phyloP scores from a whole-genome alignment of 2,329 filamentous ascomycete genomes.

The Arthrinium phaeospermum region DNA sequence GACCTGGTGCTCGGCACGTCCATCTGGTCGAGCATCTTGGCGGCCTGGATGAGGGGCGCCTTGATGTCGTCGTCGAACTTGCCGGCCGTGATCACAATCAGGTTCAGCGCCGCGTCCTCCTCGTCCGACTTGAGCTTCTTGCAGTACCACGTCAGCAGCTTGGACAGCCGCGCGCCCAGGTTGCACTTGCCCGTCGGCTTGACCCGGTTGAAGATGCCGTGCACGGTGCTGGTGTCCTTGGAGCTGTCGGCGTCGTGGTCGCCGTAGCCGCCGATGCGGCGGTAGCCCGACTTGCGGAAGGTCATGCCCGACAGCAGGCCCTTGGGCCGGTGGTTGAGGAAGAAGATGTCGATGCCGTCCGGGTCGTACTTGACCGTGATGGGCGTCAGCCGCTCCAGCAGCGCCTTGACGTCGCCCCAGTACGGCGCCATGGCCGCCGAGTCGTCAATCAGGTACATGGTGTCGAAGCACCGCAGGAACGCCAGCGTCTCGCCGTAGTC shows the following conservation, averaged over 20 bases:
- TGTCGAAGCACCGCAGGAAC: slow-evolving; percentile 83
- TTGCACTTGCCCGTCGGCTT: slow-evolving; percentile 73
- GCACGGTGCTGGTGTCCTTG: slow-evolving; percentile 60
- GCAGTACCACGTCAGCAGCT: slow-evolving; percentile 78
- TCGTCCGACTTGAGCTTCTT: slow-evolving; percentile 60
- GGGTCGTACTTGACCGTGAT: slow-evolving; percentile 80
- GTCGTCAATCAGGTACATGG: slow-evolving; percentile 90
- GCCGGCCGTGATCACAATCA: slow-evolving; percentile 94
- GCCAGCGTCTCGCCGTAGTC: slow-evolving; percentile 79
- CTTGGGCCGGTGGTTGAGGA: slow-evolving; percentile 71
- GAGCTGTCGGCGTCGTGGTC: slow-evolving; percentile 70
- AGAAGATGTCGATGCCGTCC: slow-evolving; percentile 91
- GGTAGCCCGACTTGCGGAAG: slow-evolving; percentile 58
- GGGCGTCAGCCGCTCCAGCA: slow-evolving; percentile 72
- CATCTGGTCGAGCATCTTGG: slow-evolving; percentile 71
- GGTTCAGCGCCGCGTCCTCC: slow-evolving; percentile 77
- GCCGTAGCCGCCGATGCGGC: slow-evolving; percentile 72
- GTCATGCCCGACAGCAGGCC: slow-evolving; percentile 51
- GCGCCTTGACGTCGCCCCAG: slow-evolving; percentile 78
- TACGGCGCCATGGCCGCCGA: slow-evolving; percentile 84
- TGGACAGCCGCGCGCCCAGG: slow-evolving; percentile 72
- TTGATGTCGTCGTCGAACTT: slow-evolving; percentile 80
- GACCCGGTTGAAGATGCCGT: slow-evolving; percentile 72
- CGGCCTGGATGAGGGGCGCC: slow-evolving; percentile 68
- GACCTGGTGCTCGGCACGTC: slow-evolving; percentile 78